phyloP scores from a whole-genome alignment of 495 filamentous ascomycete species.

The Daldinia loculata region DNA sequence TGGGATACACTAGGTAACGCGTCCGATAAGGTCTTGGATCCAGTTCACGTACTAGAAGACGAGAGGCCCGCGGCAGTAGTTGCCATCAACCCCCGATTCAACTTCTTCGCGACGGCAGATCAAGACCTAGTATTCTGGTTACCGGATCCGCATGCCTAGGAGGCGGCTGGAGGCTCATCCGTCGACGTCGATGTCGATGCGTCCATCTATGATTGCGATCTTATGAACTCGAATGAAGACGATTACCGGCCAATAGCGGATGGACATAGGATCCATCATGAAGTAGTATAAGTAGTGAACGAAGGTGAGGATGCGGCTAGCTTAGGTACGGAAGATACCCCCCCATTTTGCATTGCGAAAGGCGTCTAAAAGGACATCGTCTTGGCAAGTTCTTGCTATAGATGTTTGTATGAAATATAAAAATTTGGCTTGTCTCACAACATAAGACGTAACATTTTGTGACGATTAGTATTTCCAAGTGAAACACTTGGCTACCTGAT shows the following conservation, averaged over 20 bases:
- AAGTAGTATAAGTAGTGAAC: constrained; percentile 1
- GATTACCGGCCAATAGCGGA: not conserved
- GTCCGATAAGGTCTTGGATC: constrained; percentile 68
- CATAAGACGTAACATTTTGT: not conserved
- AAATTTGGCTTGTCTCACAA: not conserved
- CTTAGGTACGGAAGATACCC: constrained; percentile 43
- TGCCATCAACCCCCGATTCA: constrained; percentile 88
- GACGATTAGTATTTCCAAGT: not conserved
- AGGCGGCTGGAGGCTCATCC: not conserved
- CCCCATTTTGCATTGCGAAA: constrained; percentile 36
- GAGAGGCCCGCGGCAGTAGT: constrained; percentile 75
- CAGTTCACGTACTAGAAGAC: constrained; percentile 69
- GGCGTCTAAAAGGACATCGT: constrained; percentile 38
- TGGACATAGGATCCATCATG: not conserved
- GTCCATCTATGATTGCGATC: not conserved
- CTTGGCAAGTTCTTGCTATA: not conserved
- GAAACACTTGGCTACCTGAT: too few relatives aligned
- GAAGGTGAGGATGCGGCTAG: constrained; percentile 16
- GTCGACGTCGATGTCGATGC: not conserved
- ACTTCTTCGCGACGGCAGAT: constrained; percentile 88
- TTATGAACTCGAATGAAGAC: not conserved
- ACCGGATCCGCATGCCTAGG: constrained; percentile 70
- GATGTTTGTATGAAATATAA: not conserved
- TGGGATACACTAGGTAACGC: constrained; percentile 77
- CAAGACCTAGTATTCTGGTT: constrained; percentile 91